A percentile compares a stretch with the other conserved stretches of the same genome.
These are phyloP conservation scores for Wickerhamomyces alni DNA, from an alignment of 805 yeast genomes.

Conservation along the genomic window DNA sequence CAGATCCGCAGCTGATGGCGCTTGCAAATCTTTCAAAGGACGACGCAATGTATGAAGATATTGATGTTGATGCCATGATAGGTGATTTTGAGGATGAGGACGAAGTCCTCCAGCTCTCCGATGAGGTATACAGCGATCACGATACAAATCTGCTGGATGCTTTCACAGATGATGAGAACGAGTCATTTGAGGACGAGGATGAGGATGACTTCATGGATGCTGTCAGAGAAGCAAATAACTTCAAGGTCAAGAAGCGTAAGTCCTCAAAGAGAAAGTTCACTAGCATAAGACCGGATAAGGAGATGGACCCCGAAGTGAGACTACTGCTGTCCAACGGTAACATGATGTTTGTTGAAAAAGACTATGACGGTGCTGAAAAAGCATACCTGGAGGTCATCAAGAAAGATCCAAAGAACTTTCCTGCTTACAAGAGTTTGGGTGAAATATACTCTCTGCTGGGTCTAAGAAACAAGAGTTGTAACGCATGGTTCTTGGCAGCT, in stretches of 20 bases:
- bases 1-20: constrained; percentile 1
- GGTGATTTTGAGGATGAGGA: constrained; percentile 7
- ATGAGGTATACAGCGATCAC: constrained; percentile 8
- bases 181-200: constrained; percentile 32
- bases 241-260: constrained; percentile 40
- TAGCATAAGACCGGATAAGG: constrained; percentile 29
- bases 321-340: constrained; percentile 65
- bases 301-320: constrained; percentile 69
- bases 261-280: constrained; percentile 28
- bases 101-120: constrained; percentile 11
- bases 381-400: constrained; percentile 66
- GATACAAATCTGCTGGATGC: constrained; percentile 32
- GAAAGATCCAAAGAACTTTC: constrained; percentile 68
- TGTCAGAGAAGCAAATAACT: constrained; percentile 61
- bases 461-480: constrained; percentile 63
- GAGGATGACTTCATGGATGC: constrained; percentile 52
- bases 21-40: constrained; percentile 1
- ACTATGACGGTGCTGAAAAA: constrained; percentile 52
- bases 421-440: constrained; percentile 85
- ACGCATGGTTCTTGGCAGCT: constrained; percentile 79
- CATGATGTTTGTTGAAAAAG: constrained; percentile 67
- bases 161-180: constrained; percentile 29
- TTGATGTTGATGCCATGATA: constrained; percentile 26
- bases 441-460: constrained; percentile 73
- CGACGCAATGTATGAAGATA: constrained; percentile 18